Evolutionary conservation across 1,284 basidiomycete genomes (phyloP).

Genomic region (Neonothopanus nambi): DNA sequence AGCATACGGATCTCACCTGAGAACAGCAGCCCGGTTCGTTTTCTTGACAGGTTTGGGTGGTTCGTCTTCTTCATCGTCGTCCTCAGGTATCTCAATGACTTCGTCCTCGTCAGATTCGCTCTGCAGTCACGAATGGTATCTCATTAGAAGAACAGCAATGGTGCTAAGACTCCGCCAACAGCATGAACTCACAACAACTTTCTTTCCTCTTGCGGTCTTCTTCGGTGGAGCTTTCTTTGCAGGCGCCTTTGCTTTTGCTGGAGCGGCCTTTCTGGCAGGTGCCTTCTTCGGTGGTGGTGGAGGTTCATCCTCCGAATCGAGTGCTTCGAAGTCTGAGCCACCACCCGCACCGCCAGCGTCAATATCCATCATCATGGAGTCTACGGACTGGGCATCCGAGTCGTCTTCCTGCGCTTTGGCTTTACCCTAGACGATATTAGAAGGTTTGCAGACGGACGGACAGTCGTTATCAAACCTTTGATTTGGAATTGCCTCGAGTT

Average conservation of each 20-base stretch:
- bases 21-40: conserved; percentile 65
- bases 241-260: conserved; percentile 29
- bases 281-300: conserved; percentile 54
- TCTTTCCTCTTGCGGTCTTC: conserved; percentile 46
- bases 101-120: conserved; percentile 59
- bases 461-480: conserved; percentile 35
- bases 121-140: conserved; percentile 18
- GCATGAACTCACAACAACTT: conserved; percentile 37
- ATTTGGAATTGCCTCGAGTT: conserved; percentile 37
- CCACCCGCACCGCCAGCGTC: conserved; percentile 43
- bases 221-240: conserved; percentile 30
- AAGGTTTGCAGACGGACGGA: conserved; percentile 2
- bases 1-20: conserved; percentile 47
- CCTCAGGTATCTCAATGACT: conserved; percentile 39
- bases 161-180: conserved; percentile 8
- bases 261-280: conserved; percentile 27
- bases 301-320: conserved; percentile 40
- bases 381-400: conserved; percentile 60
- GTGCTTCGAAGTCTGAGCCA: conserved; percentile 53
- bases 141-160: conserved; percentile 1
- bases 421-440: conserved; percentile 35
- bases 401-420: conserved; percentile 51
- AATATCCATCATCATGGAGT: conserved; percentile 80
- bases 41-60: conserved; percentile 48
- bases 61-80: conserved; percentile 54